Evolutionary conservation across 768 basidiomycete genomes (phyloP).

Genomic region (Hygrocybe coccinea): DNA sequence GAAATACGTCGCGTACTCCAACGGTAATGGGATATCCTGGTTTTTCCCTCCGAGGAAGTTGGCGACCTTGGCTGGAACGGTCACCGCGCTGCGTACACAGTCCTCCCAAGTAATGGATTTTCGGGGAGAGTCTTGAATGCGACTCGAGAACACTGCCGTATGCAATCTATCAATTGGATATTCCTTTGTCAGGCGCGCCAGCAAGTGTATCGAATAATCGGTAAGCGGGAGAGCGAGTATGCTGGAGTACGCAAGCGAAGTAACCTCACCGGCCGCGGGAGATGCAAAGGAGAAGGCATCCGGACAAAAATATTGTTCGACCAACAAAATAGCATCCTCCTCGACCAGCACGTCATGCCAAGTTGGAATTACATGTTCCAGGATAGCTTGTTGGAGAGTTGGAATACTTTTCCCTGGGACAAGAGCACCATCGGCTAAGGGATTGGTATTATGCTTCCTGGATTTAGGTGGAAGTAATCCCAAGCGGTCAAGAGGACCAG

Average conservation of each 20-base stretch:
- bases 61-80: constrained; percentile 72
- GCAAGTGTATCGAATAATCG: constrained; percentile 45
- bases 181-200: constrained; percentile 49
- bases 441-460: constrained; percentile 38
- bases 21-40: constrained; percentile 35
- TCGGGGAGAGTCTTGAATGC: constrained; percentile 15
- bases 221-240: constrained; percentile 50
- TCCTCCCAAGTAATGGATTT: constrained; percentile 65
- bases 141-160: constrained; percentile 38
- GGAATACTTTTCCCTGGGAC: constrained; percentile 42
- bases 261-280: constrained; percentile 47
- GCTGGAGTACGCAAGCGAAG: constrained; percentile 58
- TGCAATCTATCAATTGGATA: constrained; percentile 72
- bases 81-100: constrained; percentile 56
- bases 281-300: constrained; percentile 51
- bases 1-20: constrained; percentile 59
- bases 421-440: constrained; percentile 31
- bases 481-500: constrained; percentile 51
- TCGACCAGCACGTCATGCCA: constrained; percentile 61
- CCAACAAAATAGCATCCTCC: constrained; percentile 39
- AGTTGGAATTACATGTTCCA: constrained; percentile 61
- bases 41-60: constrained; percentile 53
- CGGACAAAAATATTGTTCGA: constrained; percentile 74
- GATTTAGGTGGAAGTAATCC: constrained; percentile 59
- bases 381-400: constrained; percentile 56